These are phyloP conservation scores for Gloeophyllum trabeum DNA, from an alignment of 768 basidiomycete species.

Conservation along the genomic window DNA sequence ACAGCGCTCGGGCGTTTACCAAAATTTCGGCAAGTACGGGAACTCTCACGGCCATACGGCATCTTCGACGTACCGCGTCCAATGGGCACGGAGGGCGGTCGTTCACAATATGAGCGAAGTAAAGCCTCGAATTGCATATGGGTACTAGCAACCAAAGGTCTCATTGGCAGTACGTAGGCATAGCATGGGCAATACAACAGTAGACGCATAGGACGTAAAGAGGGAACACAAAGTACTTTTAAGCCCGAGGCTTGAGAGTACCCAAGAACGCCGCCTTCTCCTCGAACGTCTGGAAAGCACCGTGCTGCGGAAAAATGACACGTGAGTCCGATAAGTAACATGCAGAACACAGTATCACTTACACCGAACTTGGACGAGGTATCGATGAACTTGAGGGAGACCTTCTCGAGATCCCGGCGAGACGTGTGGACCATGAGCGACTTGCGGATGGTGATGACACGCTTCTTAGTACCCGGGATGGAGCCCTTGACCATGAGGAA, in stretches of 20 bases:
- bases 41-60: no score
- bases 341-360: conserved; percentile 22
- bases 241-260: conserved; percentile 78
- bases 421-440: conserved; percentile 95
- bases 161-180: conserved; percentile 25
- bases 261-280: conserved; percentile 95
- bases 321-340: conserved; percentile 1
- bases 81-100: no score
- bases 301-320: conserved; percentile 44
- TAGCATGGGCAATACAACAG: conserved; percentile 24
- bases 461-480: conserved; percentile 94
- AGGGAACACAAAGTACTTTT: conserved; percentile 29
- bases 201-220: conserved; percentile 25
- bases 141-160: conserved; percentile 5
- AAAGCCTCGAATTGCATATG: neutral
- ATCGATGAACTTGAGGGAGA: conserved; percentile 97
- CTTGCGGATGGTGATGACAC: conserved; percentile 95
- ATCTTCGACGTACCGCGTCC: no score
- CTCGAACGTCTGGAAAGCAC: conserved; percentile 92
- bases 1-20: no score
- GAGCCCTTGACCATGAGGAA: conserved; percentile 96
- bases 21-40: no score
- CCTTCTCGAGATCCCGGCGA: conserved; percentile 94
- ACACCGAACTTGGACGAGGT: conserved; percentile 96
- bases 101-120: no score